Percentiles rank a stretch among this genome's conserved stretches.
Evolutionary conservation across 2,329 filamentous ascomycete genomes (phyloP).

Genomic region (Stagonosporopsis chrysanthemi): DNA sequence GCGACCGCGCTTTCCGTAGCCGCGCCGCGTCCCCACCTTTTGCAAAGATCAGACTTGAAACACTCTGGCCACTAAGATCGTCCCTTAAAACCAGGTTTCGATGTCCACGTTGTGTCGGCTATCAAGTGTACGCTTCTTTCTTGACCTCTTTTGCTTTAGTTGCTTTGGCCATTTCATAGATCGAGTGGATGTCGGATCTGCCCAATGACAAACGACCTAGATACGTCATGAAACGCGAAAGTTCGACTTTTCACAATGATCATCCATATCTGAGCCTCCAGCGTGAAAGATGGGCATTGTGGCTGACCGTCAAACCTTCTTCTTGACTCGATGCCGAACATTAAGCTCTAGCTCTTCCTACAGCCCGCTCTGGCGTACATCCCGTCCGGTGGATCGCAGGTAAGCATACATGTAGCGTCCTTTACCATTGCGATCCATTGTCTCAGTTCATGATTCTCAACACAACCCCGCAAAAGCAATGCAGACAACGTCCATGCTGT

Average conservation of each 20-base stretch:
- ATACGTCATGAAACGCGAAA: not conserved
- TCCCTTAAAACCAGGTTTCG: conserved; percentile 2
- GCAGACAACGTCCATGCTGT: not conserved
- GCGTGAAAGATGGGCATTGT: conserved; percentile 1
- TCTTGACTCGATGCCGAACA: conserved; percentile 6
- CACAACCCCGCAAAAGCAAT: not conserved
- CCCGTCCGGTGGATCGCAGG: conserved; percentile 4
- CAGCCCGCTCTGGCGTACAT: conserved; percentile 2
- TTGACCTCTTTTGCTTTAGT: not conserved
- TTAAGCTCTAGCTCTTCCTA: not conserved
- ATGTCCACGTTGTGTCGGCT: not conserved
- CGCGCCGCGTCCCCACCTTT: conserved; percentile 4
- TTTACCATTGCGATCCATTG: conserved; percentile 3
- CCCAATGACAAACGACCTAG: not conserved
- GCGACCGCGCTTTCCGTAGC: conserved; percentile 9
- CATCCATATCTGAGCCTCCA: not conserved
- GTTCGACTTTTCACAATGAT: not conserved
- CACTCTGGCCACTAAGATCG: conserved; percentile 4
- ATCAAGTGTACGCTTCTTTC: not conserved
- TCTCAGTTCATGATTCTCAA: not conserved
- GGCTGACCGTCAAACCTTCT: conserved; percentile 12
- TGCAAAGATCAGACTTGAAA: not conserved
- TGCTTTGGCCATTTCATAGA: not conserved
- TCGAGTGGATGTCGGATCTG: not conserved
- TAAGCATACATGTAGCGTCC: not conserved